These are phyloP conservation scores for Metschnikowia aberdeeniae DNA, from an alignment of 805 yeast genomes.

Conservation along the genomic window DNA sequence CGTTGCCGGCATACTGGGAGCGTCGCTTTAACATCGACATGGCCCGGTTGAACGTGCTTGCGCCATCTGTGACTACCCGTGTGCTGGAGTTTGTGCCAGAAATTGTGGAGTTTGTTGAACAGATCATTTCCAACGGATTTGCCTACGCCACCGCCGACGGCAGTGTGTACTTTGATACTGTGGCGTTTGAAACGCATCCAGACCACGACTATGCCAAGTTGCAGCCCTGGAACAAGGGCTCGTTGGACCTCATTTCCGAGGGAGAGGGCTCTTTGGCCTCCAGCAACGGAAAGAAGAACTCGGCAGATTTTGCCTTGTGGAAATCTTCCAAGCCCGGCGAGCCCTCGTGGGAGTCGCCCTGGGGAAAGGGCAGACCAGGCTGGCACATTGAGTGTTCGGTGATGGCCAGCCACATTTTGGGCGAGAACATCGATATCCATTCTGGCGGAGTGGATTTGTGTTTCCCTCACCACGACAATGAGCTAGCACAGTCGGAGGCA, in stretches of 20 bases:
- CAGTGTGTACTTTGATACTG: slow-evolving; percentile 93
- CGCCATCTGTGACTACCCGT: slow-evolving; percentile 83
- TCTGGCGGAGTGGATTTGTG: slow-evolving; percentile 97
- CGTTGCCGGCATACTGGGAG: slow-evolving; percentile 89
- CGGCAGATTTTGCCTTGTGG: slow-evolving; percentile 95
- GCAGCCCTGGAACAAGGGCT: slow-evolving; percentile 97
- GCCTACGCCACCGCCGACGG: slow-evolving; percentile 85
- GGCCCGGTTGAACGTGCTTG: slow-evolving; percentile 76
- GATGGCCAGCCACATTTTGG: slow-evolving; percentile 90
- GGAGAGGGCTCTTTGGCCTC: slow-evolving; percentile 85
- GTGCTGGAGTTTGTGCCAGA: slow-evolving; percentile 96
- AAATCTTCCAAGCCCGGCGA: slow-evolving; percentile 95
- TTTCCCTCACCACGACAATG: slow-evolving; percentile 98
- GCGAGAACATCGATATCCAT: slow-evolving; percentile 84
- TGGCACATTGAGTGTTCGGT: slow-evolving; percentile 99
- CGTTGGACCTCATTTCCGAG: slow-evolving; percentile 77
- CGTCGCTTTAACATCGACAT: slow-evolving; percentile 78
- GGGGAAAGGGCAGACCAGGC: slow-evolving; percentile 98
- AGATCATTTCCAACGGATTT: slow-evolving; percentile 73
- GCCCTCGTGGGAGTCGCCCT: slow-evolving; percentile 91
- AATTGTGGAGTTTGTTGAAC: slow-evolving; percentile 72
- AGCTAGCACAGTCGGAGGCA: slow-evolving; percentile 95
- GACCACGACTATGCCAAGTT: slow-evolving; percentile 88
- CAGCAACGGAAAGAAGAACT: slow-evolving; percentile 56
- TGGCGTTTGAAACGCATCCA: slow-evolving; percentile 64